A percentile compares a stretch with the other conserved stretches of the same genome.
Evolutionary conservation across 2,329 filamentous ascomycete species (phyloP).

Genomic region (Periconia macrospinosa): DNA sequence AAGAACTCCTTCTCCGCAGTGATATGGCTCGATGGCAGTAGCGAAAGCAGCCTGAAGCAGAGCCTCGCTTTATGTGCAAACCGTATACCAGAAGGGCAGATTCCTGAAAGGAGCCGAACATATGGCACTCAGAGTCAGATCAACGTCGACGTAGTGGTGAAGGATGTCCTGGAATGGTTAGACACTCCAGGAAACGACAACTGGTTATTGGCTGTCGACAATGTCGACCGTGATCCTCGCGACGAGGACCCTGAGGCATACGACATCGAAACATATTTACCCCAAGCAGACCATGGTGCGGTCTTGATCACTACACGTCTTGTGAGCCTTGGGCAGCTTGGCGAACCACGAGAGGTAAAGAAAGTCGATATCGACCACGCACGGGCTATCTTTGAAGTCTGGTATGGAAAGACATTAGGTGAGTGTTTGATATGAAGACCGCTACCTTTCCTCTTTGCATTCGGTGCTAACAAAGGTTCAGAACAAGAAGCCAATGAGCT

Average conservation of each 20-base stretch:
- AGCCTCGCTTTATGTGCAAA: slow-evolving; percentile 9
- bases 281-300: slow-evolving; percentile 12
- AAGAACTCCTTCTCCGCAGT: background rate
- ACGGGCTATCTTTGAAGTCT: slow-evolving; percentile 8
- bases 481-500: background rate
- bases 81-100: slow-evolving; percentile 9
- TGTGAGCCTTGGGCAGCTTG: slow-evolving; percentile 9
- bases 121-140: background rate
- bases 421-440: background rate
- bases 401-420: slow-evolving; percentile 4
- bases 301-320: slow-evolving; percentile 16
- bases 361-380: slow-evolving; percentile 8
- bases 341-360: background rate
- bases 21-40: slow-evolving; percentile 1
- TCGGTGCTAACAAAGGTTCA: background rate
- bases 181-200: slow-evolving; percentile 5
- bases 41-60: slow-evolving; percentile 10
- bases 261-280: slow-evolving; percentile 10
- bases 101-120: slow-evolving; percentile 3
- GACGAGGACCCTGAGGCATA: slow-evolving; percentile 7
- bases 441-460: background rate
- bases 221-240: slow-evolving; percentile 10
- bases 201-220: slow-evolving; percentile 13
- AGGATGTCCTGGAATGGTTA: slow-evolving; percentile 11
- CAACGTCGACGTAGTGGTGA: slow-evolving; percentile 6